These are phyloP conservation scores for Phytophthora podocarpi DNA, from an alignment of 352 stramenopile genomes.

Conservation along the genomic window DNA sequence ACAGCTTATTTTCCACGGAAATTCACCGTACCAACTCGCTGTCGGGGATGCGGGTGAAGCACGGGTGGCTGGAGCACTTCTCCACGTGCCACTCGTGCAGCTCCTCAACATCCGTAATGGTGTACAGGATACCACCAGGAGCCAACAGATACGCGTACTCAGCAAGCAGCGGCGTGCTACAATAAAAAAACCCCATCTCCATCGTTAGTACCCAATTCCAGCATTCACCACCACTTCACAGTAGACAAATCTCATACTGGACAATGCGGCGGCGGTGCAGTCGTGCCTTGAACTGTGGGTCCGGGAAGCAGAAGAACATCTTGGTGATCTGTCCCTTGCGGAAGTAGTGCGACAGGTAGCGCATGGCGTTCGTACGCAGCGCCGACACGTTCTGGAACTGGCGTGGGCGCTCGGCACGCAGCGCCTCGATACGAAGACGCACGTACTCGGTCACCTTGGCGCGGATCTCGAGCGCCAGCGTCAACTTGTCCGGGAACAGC, in stretches of 20 bases:
- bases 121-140: conserved; percentile 95
- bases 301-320: conserved; percentile 99
- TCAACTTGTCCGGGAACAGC: conserved; percentile 93
- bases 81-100: conserved; percentile 98
- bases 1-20: neutral
- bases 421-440: conserved; percentile 88
- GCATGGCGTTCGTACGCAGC: conserved; percentile 97
- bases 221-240: neutral
- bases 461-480: conserved; percentile 97
- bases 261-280: conserved; percentile 96
- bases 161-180: conserved; percentile 90
- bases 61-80: conserved; percentile 93
- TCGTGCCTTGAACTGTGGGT: conserved; percentile 99
- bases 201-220: neutral
- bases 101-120: conserved; percentile 98
- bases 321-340: conserved; percentile 92
- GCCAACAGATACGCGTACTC: conserved; percentile 98
- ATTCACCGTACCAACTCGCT: conserved; percentile 73
- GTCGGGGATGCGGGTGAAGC: conserved; percentile 91
- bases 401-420: conserved; percentile 76
- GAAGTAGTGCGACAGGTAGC: conserved; percentile 88
- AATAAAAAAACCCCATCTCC: conserved; percentile 9
- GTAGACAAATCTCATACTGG: conserved; percentile 48
- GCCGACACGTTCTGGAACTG: conserved; percentile 96
- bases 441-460: conserved; percentile 95